Evolutionary conservation across 495 filamentous ascomycete species (phyloP).

Genomic region (Sporormia fimetaria): DNA sequence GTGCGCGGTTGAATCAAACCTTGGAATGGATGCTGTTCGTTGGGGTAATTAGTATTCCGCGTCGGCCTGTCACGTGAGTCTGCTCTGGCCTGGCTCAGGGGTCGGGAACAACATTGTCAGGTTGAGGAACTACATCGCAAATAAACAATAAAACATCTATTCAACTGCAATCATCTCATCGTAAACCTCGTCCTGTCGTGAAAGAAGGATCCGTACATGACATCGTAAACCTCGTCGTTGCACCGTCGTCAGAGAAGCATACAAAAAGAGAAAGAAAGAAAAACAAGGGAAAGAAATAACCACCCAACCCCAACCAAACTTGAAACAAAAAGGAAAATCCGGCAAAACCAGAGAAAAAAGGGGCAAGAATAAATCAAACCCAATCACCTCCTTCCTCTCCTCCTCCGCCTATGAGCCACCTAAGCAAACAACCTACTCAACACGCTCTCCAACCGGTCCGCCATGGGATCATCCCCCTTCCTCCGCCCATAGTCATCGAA

Average conservation of each 20-base stretch:
- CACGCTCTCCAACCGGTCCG: constrained; percentile 22
- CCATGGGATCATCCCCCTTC: constrained; percentile 25
- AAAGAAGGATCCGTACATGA: too few relatives aligned
- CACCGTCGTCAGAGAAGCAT: not conserved
- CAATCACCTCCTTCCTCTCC: not conserved
- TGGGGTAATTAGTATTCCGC: too few relatives aligned
- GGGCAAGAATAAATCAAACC: constrained; percentile 1
- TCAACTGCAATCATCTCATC: too few relatives aligned
- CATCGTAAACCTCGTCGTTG: not conserved
- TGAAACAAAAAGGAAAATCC: not conserved
- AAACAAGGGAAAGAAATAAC: not conserved
- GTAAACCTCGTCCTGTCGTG: too few relatives aligned
- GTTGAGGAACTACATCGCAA: too few relatives aligned
- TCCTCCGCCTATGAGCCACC: too few relatives aligned
- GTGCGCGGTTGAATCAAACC: too few relatives aligned
- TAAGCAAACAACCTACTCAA: constrained; percentile 17
- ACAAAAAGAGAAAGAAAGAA: not conserved
- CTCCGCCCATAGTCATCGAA: constrained; percentile 29
- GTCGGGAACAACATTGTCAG: too few relatives aligned
- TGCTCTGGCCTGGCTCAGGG: too few relatives aligned
- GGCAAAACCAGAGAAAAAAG: not conserved
- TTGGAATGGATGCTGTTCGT: too few relatives aligned
- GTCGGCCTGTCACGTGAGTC: too few relatives aligned
- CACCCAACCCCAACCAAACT: not conserved
- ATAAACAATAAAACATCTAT: too few relatives aligned